Percentiles rank a stretch among this genome's conserved stretches.
Conservation (phyloP, 2,329 filamentous ascomycete species). For the Cladophialophora carrionii region DNA sequence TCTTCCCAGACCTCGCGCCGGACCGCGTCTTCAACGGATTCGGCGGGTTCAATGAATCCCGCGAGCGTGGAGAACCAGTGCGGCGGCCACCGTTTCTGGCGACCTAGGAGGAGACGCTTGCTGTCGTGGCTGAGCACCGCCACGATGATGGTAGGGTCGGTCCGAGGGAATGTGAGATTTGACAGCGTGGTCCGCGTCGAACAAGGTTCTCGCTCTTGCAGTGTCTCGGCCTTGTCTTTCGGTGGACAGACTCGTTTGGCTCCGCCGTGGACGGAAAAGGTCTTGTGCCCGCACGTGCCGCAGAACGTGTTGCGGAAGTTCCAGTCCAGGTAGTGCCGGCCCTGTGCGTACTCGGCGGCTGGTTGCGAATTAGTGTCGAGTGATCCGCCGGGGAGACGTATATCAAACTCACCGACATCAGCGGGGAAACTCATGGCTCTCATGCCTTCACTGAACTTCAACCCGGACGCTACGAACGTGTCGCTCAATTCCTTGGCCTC, state of each 20-base stretch:
- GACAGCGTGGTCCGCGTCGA: constrained; percentile 81
- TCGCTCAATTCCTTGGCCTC: constrained; percentile 65
- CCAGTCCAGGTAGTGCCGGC: constrained; percentile 88
- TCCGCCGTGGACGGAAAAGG: constrained; percentile 58
- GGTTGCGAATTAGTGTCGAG: constrained; percentile 11
- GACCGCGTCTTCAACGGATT: constrained; percentile 83
- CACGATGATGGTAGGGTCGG: constrained; percentile 94
- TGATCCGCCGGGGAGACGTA: background rate
- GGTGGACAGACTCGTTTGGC: constrained; percentile 52
- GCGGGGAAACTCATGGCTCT: constrained; percentile 64
- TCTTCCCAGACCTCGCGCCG: constrained; percentile 86
- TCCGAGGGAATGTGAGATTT: constrained; percentile 89
- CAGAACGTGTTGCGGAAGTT: constrained; percentile 92
- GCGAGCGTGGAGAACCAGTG: constrained; percentile 88
- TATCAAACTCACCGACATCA: constrained; percentile 58
- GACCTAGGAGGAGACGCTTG: constrained; percentile 77
- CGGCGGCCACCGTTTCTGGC: constrained; percentile 79
- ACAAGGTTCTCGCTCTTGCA: constrained; percentile 68
- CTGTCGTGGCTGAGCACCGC: constrained; percentile 83
- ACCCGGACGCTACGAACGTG: constrained; percentile 62
- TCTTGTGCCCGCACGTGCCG: constrained; percentile 81
- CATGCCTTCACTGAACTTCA: constrained; percentile 69
- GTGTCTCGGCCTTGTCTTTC: constrained; percentile 47
- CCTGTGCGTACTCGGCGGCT: constrained; percentile 91
- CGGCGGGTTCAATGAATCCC: constrained; percentile 82